Base-by-base conservation (phyloP, 441 rosid genomes). In the Mallotus japonicus region DNA sequence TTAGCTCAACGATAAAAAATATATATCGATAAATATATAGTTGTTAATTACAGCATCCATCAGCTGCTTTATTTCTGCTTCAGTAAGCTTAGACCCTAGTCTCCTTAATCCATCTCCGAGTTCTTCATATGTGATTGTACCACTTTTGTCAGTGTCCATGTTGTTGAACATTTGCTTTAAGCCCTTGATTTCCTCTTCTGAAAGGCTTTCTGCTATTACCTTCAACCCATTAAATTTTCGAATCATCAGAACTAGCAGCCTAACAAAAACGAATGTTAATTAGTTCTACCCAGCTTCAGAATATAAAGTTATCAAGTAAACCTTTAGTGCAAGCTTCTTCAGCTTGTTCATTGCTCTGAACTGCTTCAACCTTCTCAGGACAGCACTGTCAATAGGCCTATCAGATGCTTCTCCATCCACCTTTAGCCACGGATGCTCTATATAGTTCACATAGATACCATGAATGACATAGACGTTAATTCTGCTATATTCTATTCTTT, bases 331-430 rank as follows among this genome's bases (percentile, higher is more conserved):
- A 55, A 95, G 95, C 80, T 88, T 95, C 85, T 95, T 91, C 62
- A 95, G 75, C 84, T 95, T 95, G 84, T 95, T 95, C 95, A 90
- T 91, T 20, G 90, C 96, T 58, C 97, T 84, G 63, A 92, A 90
- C 77, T 92, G 96, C 84, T 82, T 95, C 86, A 95, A 80, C 85
- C 99, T 89, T 42, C 51, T 78, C 54, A 87, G 86, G 70, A 95
- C 99, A 60, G 92, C 99, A 50, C 92, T 91, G 71, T 90, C 87
- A 11, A 95, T 87, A 8, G 96, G 97, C 71, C 69, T 80, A 67
- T 89, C 96, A 11, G 96, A 86, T 24, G 85, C 86, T 62, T 75
- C 84, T 5, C 83, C 90, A n/a, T 83, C 91, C 67, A 72, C 86
- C 80, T 80, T 90, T 76, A 95, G 42, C 99, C 97, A 95, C 60